Evolutionary conservation across 177 flowering plant genomes (phyloP).

Genomic region (Tripterygium wilfordii): DNA sequence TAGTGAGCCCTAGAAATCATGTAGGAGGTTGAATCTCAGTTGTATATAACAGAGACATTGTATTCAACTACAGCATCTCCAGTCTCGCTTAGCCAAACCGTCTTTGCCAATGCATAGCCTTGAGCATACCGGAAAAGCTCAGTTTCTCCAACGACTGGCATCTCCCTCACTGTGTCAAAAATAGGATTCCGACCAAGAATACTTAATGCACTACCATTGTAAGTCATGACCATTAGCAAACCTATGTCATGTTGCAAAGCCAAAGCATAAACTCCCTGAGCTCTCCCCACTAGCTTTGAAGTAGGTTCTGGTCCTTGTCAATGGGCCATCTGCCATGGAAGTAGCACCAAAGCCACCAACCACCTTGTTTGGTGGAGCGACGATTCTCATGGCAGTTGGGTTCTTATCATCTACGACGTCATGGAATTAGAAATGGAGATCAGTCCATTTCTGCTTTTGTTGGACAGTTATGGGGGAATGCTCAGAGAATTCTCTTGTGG

Average conservation of each 20-base stretch:
- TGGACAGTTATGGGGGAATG: slow-evolving; percentile 4
- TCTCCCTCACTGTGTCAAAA: slow-evolving; percentile 20
- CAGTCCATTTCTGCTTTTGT: not conserved
- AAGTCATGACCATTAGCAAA: slow-evolving; percentile 5
- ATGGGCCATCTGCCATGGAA: not conserved
- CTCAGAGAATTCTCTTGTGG: slow-evolving; percentile 6
- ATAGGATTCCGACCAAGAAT: slow-evolving; percentile 31
- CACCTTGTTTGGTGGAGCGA: not conserved
- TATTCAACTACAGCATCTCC: slow-evolving; percentile 36
- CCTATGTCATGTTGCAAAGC: slow-evolving; percentile 1
- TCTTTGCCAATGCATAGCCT: slow-evolving; percentile 25
- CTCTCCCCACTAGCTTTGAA: slow-evolving; percentile 1
- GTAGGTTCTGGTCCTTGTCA: not conserved
- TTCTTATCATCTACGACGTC: not conserved
- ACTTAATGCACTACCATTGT: slow-evolving; percentile 17
- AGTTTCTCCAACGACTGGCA: slow-evolving; percentile 40
- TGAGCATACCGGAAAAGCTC: slow-evolving; percentile 29
- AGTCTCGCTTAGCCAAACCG: not conserved
- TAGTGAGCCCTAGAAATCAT: too few species aligned
- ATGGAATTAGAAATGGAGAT: not conserved
- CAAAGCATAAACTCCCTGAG: not conserved
- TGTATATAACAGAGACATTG: slow-evolving; percentile 31
- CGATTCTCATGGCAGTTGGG: not conserved
- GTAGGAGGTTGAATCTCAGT: too few species aligned
- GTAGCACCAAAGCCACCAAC: not conserved